Percentiles rank a stretch among this genome's conserved stretches.
phyloP scores from a whole-genome alignment of 2,329 filamentous ascomycete species.

The Aureobasidium musti region DNA sequence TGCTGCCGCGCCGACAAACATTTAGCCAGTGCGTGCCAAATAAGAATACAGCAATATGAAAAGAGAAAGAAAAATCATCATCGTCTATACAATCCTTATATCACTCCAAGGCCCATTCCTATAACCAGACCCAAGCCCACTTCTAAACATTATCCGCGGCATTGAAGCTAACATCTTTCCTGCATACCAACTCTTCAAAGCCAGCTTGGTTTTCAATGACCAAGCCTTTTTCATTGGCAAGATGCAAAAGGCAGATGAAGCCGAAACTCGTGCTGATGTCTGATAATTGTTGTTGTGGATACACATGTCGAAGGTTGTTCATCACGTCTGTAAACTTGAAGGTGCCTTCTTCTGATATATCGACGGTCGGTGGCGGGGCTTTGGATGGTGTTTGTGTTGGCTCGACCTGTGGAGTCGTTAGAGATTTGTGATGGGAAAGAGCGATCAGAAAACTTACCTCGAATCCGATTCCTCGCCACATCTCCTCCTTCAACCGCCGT shows the following conservation, averaged over 20 bases:
- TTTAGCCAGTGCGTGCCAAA: too few species aligned
- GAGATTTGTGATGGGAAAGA: background rate
- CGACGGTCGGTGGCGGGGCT: slow-evolving; percentile 37
- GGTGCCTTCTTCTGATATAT: slow-evolving; percentile 51
- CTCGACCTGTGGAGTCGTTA: slow-evolving; percentile 34
- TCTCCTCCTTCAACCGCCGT: slow-evolving; percentile 63
- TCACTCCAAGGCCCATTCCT: background rate
- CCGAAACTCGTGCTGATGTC: slow-evolving; percentile 93
- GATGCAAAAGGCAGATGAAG: slow-evolving; percentile 88
- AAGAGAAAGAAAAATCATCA: background rate
- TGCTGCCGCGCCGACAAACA: too few species aligned
- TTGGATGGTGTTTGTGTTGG: slow-evolving; percentile 44
- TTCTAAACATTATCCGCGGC: slow-evolving; percentile 34
- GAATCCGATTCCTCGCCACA: slow-evolving; percentile 64
- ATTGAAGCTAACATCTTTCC: slow-evolving; percentile 50
- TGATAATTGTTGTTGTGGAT: slow-evolving; percentile 80
- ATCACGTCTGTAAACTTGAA: slow-evolving; percentile 91
- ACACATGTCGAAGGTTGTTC: slow-evolving; percentile 82
- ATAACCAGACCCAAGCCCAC: background rate
- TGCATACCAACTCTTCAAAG: slow-evolving; percentile 53
- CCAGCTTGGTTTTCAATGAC: slow-evolving; percentile 66
- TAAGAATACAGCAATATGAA: background rate
- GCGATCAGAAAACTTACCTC: slow-evolving; percentile 37
- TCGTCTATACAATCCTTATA: slow-evolving; percentile 5
- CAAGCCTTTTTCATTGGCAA: slow-evolving; percentile 91